Evolutionary conservation across 768 basidiomycete species (phyloP).

Genomic region (Termitomyces sp.): DNA sequence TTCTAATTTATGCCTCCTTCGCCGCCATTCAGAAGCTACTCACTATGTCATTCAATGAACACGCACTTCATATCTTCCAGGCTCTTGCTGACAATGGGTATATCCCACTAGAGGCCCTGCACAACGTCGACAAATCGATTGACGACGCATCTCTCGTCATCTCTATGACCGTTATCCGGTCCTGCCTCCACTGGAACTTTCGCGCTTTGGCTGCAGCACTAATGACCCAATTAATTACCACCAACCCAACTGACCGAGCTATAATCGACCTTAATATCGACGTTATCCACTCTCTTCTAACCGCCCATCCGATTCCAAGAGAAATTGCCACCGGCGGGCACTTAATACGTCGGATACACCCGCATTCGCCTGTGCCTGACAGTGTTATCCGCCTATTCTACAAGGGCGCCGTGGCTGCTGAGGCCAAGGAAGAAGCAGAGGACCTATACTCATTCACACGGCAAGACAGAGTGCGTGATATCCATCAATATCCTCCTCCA

Average conservation of each 20-base stretch:
- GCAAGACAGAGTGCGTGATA: conserved; percentile 25
- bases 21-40: conserved; percentile 42
- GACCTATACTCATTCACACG: conserved; percentile 48
- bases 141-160: conserved; percentile 48
- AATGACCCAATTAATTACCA: conserved; percentile 29
- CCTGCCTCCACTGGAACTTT: conserved; percentile 59
- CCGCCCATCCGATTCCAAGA: conserved; percentile 26
- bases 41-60: conserved; percentile 27
- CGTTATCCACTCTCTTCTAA: conserved; percentile 41
- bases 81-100: conserved; percentile 41
- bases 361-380: conserved; percentile 38
- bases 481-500: conserved; percentile 51
- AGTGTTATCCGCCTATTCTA: conserved; percentile 49
- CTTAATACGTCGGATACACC: conserved; percentile 41
- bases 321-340: conserved; percentile 39
- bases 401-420: conserved; percentile 29
- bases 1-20: conserved; percentile 39
- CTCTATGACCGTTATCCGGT: conserved; percentile 45
- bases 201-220: conserved; percentile 38
- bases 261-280: conserved; percentile 40
- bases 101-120: conserved; percentile 48
- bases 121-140: conserved; percentile 32
- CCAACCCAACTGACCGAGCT: conserved; percentile 17
- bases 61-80: conserved; percentile 49
- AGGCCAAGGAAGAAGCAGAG: conserved; percentile 35